Base-by-base conservation (phyloP, 148 eudicot genomes). In the Vaccinium corymbosum region DNA sequence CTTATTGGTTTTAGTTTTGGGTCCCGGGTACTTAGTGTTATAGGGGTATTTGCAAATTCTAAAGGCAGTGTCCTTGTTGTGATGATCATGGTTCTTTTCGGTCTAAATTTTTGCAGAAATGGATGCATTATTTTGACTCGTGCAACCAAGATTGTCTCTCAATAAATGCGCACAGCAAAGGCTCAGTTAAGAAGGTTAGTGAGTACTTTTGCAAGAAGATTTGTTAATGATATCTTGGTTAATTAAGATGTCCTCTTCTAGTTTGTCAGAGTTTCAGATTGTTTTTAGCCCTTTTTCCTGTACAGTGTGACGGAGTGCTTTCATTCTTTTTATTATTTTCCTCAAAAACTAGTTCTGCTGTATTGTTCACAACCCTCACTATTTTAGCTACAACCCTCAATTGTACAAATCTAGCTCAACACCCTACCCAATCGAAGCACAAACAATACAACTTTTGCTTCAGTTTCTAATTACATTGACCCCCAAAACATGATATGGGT, bases 161-260 rank as follows among this genome's bases (percentile, higher is more conserved):
- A 2, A 91, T 97, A 82, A 97, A 94, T 87, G 95, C 98, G 16
- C 98, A 93, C 84, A 97, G 98, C 90, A 91, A 84, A 90, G 91
- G 93, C 81, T 97, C 98, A 70, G 98, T 97, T 53, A 79, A 88
- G 80, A 94, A 94, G 99, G 97, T 97, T 80, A 62, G 93, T 48
- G 14, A 12, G 52, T 75, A 38, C 48, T 38, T 73, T 51, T 25
- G 6, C 0, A n/a, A 51, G 11, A 51, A 77, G 11, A 49, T 22
- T 51, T n/a, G 38, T 10, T 19, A 11, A 22, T 38, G 3, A 68
- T 13, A 12, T 68, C 4, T 27, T 68, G 17, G 73, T 68, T 27
- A 66, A 27, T 68, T 27, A 68, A 68, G 6, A 66, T 25, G 35
- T 68, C 4, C 17, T 68, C 25, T 68, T 29, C 7, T 0, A 68